Conservation (phyloP, 1,139 yeast species). For the Yamadazyma sp. region DNA sequence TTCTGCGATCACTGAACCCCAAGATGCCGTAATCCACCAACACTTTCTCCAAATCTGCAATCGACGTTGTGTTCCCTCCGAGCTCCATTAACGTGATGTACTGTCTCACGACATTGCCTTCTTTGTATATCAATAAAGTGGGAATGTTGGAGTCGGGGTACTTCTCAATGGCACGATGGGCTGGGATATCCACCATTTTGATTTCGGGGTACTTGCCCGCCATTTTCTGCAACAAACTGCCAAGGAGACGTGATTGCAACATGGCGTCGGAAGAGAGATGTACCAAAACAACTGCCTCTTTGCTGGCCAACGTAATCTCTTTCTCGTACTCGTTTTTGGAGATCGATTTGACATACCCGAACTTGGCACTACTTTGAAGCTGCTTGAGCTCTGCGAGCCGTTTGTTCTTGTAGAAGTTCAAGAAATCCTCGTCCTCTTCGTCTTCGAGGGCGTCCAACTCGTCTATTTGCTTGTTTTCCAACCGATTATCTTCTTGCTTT, state of each 20-base stretch:
- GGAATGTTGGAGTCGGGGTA: slow-evolving; percentile 92
- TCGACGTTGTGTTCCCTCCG: slow-evolving; percentile 77
- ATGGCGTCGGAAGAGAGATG: slow-evolving; percentile 74
- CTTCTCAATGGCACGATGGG: slow-evolving; percentile 83
- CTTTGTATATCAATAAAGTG: slow-evolving; percentile 76
- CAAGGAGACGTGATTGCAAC: slow-evolving; percentile 70
- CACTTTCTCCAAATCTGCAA: slow-evolving; percentile 69
- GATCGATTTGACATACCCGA: slow-evolving; percentile 74
- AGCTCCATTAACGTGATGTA: slow-evolving; percentile 73
- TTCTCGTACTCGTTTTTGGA: slow-evolving; percentile 83
- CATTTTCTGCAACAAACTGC: slow-evolving; percentile 49
- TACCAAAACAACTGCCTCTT: slow-evolving; percentile 59
- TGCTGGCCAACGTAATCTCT: slow-evolving; percentile 83
- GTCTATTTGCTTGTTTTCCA: slow-evolving; percentile 73
- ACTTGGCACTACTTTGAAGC: slow-evolving; percentile 61
- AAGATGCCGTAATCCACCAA: slow-evolving; percentile 68
- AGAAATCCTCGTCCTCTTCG: slow-evolving; percentile 73
- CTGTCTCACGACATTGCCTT: slow-evolving; percentile 76
- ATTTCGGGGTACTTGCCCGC: slow-evolving; percentile 72
- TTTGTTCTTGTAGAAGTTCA: slow-evolving; percentile 70
- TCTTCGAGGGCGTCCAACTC: slow-evolving; percentile 84
- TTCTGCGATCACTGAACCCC: slow-evolving; percentile 61
- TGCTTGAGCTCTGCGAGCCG: slow-evolving; percentile 71
- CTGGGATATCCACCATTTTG: slow-evolving; percentile 89
- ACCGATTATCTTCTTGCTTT: slow-evolving; percentile 70